Evolutionary conservation across 768 basidiomycete genomes (phyloP), one percentile per base, ranked within the genome.

Genomic region (Suillus cothurnatus): DNA sequence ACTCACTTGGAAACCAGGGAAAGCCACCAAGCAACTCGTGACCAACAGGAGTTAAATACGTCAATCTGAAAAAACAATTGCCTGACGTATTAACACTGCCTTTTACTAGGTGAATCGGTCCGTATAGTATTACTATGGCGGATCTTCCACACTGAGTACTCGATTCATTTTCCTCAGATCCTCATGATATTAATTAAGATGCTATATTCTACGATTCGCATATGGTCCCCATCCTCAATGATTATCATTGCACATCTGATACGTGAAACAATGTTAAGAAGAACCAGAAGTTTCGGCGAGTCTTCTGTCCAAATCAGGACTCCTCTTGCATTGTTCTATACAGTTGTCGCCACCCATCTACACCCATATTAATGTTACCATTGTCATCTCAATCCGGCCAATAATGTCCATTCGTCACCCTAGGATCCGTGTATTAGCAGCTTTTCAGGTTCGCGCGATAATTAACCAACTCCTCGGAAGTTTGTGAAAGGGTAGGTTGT

Each of bases 181-280:
- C 57, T 38, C 56, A 4, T 4, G 12, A 23, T 36, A n/a, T 15
- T 57, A 39, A 58, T 58, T 26, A 58, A 38, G 1, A 19, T 8
- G 2, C 2, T 7, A 34, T 57, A 34, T 57, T 57, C 23, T 15
- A 6, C 9, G 57, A 58, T 58, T 58, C 57, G 57, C 57, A 58
- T 58, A 38, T 39, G n/a, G 61, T 23, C 26, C 32, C n/a, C n/a
- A n/a, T n/a, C n/a, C n/a, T n/a, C n/a, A n/a, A n/a, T n/a, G n/a
- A n/a, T n/a, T n/a, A n/a, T n/a, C n/a, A n/a, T n/a, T n/a, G n/a
- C n/a, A n/a, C n/a, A n/a, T n/a, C n/a, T n/a, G n/a, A n/a, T n/a
- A 62, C 61, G 31, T 62, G 61, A 57, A 38, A 26, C n/a, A n/a
- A n/a, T n/a, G 6, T 34, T 59, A 62, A 38, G 52, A 58, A 62